Conservation (phyloP, 2,329 filamentous ascomycete species). For the Cladosporium sp. region DNA sequence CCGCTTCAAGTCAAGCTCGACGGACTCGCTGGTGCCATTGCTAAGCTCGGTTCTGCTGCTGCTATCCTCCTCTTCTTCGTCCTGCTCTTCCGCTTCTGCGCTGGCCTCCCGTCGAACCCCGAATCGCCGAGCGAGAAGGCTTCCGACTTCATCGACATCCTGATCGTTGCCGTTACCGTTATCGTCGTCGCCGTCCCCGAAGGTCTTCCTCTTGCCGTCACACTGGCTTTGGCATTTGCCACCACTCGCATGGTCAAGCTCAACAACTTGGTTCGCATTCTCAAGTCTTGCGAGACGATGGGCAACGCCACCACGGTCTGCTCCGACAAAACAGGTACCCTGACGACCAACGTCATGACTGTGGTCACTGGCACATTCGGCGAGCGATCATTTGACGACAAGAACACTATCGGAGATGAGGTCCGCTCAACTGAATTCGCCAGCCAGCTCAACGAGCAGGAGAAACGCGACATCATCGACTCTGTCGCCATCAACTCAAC, state of each 20-base stretch:
- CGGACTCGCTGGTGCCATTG: constrained; percentile 74
- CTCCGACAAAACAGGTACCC: constrained; percentile 73
- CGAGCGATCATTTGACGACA: constrained; percentile 34
- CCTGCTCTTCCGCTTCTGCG: constrained; percentile 80
- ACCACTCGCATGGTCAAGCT: constrained; percentile 65
- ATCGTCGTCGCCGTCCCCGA: constrained; percentile 66
- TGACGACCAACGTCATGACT: constrained; percentile 73
- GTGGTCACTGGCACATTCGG: constrained; percentile 70
- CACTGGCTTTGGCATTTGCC: constrained; percentile 63
- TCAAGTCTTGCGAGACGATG: constrained; percentile 68
- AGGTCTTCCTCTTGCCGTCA: constrained; percentile 64
- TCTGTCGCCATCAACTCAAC: constrained; percentile 67
- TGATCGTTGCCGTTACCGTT: constrained; percentile 63
- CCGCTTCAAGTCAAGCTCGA: constrained; percentile 76
- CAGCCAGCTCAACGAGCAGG: constrained; percentile 46
- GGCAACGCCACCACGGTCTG: constrained; percentile 71
- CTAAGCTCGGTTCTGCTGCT: constrained; percentile 69
- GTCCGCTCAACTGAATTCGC: constrained; percentile 52
- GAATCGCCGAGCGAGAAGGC: constrained; percentile 67
- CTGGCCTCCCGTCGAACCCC: constrained; percentile 54
- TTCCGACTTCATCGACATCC: constrained; percentile 61
- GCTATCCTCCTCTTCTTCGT: constrained; percentile 79
- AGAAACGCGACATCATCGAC: constrained; percentile 56
- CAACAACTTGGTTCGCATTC: constrained; percentile 63
- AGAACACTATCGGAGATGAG: constrained; percentile 50